Evolutionary conservation across 2,329 filamentous ascomycete genomes (phyloP).

Genomic region (Colletotrichum navitas): DNA sequence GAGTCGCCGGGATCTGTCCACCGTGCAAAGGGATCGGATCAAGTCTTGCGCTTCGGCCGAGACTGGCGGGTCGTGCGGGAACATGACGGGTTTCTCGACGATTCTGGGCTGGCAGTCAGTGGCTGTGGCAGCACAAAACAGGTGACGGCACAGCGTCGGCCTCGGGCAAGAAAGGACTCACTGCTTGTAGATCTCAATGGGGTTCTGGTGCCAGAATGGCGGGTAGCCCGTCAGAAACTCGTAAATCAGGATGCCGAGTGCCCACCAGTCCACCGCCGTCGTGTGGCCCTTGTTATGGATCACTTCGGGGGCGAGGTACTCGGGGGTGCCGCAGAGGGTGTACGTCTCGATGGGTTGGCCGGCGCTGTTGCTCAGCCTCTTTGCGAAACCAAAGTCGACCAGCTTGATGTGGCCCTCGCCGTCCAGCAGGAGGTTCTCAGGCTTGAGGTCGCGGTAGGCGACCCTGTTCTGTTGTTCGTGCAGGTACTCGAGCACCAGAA

Average conservation of each 20-base stretch:
- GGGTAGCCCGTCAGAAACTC: constrained; percentile 89
- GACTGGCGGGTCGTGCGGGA: constrained; percentile 75
- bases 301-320: constrained; percentile 87
- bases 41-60: constrained; percentile 79
- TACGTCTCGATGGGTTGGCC: constrained; percentile 76
- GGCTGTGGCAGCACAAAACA: not conserved
- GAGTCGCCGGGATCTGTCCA: constrained; percentile 81
- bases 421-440: constrained; percentile 85
- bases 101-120: constrained; percentile 66
- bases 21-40: constrained; percentile 81
- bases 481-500: constrained; percentile 83
- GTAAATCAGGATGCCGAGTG: constrained; percentile 84
- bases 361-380: constrained; percentile 73
- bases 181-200: constrained; percentile 89
- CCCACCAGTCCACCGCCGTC: constrained; percentile 89
- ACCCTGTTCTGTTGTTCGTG: constrained; percentile 83
- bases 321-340: constrained; percentile 85
- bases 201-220: constrained; percentile 89
- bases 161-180: constrained; percentile 51
- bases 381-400: constrained; percentile 89
- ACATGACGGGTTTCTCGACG: constrained; percentile 81
- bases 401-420: constrained; percentile 83
- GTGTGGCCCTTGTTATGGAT: constrained; percentile 85
- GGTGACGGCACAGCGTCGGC: not conserved
- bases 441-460: constrained; percentile 85